Evolutionary conservation across 2,329 filamentous ascomycete species (phyloP), one percentile per base, ranked within the genome.

Genomic region (Diaporthe vexans): DNA sequence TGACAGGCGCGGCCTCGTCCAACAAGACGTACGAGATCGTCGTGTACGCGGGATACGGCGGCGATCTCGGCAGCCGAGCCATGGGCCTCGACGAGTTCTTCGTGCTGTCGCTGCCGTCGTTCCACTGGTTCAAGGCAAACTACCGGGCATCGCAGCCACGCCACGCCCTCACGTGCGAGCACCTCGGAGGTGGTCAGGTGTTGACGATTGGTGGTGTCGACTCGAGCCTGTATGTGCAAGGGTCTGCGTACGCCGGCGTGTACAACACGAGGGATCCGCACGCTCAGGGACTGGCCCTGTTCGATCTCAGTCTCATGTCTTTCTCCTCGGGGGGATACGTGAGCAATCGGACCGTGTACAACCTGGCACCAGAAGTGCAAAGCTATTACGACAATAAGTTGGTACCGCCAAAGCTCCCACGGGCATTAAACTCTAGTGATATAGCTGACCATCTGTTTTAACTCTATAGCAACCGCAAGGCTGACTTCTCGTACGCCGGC

Each of bases 121-220:
- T 79, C 56, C 67, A 77, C 71, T 79, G 78, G 78, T 74, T 76
- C 69, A 76, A 76, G 70, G 78, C 76, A 0, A 51, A 77, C 67
- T 79, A 78, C 46, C 48, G 51, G 4, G 46, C 78, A 10, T 43
- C 52, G 8, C 71, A 74, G 35, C 78, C 78, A 21, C 76, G 78
- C 26, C 76, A 78, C 56, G 76, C 73, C 13, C 72, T 77, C 21
- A 76, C 68, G 15, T 79, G 78, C 24, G 79, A 78, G 65, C 75
- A 82, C 10, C 80, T 82, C 1, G 81, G 81, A 13, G 80, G 77
- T 1, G 81, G 85, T 26, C 83, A 85, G 72, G 79, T 86, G 51
- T 78, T 86, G 68, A 83, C 81, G 43, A 84, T 85, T 57, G 81
- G 82, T 0, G 84, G 82, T 3, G 74, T 76, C 48, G 78, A 79